Conservation (phyloP, 805 yeast species). For the Kuraishia molischiana region DNA sequence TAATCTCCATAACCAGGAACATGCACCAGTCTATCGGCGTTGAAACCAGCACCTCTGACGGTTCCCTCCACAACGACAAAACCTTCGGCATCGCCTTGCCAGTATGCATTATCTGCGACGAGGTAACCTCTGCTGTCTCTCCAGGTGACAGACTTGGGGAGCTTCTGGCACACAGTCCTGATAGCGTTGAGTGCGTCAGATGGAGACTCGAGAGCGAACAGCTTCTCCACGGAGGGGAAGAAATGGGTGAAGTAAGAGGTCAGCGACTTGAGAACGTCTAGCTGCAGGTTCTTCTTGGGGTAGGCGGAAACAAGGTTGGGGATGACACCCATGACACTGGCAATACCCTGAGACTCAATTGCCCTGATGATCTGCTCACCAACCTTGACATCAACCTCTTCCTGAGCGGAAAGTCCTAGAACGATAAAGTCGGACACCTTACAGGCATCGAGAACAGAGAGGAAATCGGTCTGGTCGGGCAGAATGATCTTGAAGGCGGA, state of each 20-base stretch:
- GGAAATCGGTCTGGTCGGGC: slow-evolving; percentile 58
- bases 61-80: slow-evolving; percentile 64
- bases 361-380: slow-evolving; percentile 92
- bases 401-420: slow-evolving; percentile 79
- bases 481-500: slow-evolving; percentile 64
- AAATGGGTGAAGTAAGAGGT: slow-evolving; percentile 62
- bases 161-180: slow-evolving; percentile 73
- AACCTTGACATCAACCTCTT: slow-evolving; percentile 67
- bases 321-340: slow-evolving; percentile 70
- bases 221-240: slow-evolving; percentile 71
- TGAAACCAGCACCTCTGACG: slow-evolving; percentile 80
- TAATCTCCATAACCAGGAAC: slow-evolving; percentile 88
- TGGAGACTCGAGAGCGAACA: slow-evolving; percentile 57
- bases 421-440: slow-evolving; percentile 84
- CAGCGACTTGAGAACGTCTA: slow-evolving; percentile 56
- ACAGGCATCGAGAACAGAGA: slow-evolving; percentile 74
- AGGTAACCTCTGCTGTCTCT: slow-evolving; percentile 88
- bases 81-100: slow-evolving; percentile 26
- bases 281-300: slow-evolving; percentile 68
- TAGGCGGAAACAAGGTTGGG: slow-evolving; percentile 61
- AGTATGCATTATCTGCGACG: slow-evolving; percentile 55
- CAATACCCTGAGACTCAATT: slow-evolving; percentile 84
- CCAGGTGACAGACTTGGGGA: slow-evolving; percentile 83
- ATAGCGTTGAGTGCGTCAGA: slow-evolving; percentile 68
- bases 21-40: slow-evolving; percentile 69